Conservation (phyloP, 352 stramenopile species). For the Globisporangium perplexum region DNA sequence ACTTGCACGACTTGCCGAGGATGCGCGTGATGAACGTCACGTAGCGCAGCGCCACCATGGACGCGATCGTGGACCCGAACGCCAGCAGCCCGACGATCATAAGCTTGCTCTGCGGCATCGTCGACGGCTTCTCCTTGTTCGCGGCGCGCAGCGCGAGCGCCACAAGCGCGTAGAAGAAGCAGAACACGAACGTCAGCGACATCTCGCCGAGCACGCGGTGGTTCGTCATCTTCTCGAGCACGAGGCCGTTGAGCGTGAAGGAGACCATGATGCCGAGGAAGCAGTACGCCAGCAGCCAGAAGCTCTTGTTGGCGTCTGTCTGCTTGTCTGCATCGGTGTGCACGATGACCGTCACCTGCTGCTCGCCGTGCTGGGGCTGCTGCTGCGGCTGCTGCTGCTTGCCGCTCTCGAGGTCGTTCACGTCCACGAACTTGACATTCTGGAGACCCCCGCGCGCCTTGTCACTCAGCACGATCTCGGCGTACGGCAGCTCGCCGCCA, state of each 20-base stretch:
- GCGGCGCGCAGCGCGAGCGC: conserved; percentile 50
- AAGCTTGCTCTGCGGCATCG: conserved; percentile 65
- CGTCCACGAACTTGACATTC: conserved; percentile 25
- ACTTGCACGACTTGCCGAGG: conserved; percentile 86
- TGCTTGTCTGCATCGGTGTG: conserved; percentile 3
- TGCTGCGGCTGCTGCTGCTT: conserved; percentile 9
- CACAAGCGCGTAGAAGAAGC: conserved; percentile 65
- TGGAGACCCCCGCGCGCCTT: conserved; percentile 14
- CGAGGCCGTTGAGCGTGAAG: conserved; percentile 76
- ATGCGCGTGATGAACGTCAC: conserved; percentile 85
- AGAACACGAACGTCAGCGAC: conserved; percentile 84
- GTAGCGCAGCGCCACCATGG: conserved; percentile 79
- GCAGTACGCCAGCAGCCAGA: conserved; percentile 68
- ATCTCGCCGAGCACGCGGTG: conserved; percentile 74
- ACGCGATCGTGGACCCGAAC: conserved; percentile 78
- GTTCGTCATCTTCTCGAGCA: conserved; percentile 84
- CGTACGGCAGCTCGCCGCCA: conserved; percentile 40
- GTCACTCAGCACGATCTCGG: conserved; percentile 51
- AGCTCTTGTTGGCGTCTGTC: conserved; percentile 26
- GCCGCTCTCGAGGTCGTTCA: conserved; percentile 21
- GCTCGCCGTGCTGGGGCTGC: conserved; percentile 8
- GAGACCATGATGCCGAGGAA: conserved; percentile 81
- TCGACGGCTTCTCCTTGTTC: conserved; percentile 64
- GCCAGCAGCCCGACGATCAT: conserved; percentile 56
- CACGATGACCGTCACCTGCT: conserved; percentile 6